phyloP scores from a whole-genome alignment of 352 stramenopile species.

The Pythium chondricola region DNA sequence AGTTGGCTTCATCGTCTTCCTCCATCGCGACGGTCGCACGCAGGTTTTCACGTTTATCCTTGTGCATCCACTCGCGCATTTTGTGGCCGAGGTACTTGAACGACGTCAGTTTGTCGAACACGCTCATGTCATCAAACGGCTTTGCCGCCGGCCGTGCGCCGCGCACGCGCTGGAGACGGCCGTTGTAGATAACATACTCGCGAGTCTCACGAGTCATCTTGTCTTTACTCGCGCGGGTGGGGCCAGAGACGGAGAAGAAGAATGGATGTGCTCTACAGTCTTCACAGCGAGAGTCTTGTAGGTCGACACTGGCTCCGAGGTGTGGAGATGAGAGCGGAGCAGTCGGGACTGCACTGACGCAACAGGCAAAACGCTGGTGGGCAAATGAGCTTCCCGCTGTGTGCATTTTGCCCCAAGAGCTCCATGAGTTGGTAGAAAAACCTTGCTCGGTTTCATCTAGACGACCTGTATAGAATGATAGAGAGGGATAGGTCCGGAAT shows the following conservation, averaged over 20 bases:
- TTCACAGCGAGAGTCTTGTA: neutral
- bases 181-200: conserved; percentile 26
- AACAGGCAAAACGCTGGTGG: too few species aligned
- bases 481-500: neutral
- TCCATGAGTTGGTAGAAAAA: neutral
- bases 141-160: conserved; percentile 4
- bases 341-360: conserved; percentile 6
- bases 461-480: neutral
- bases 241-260: neutral
- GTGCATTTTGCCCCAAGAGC: conserved; percentile 3
- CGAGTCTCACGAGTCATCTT: conserved; percentile 7
- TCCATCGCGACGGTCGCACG: conserved; percentile 54
- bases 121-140: conserved; percentile 29
- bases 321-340: neutral
- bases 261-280: neutral
- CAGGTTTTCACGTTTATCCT: conserved; percentile 39
- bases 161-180: conserved; percentile 18
- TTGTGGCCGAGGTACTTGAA: conserved; percentile 51
- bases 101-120: conserved; percentile 53
- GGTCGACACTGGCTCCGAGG: neutral
- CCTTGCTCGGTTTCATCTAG: neutral
- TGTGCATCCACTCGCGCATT: conserved; percentile 44
- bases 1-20: conserved; percentile 42
- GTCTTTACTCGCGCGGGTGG: neutral
- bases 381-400: conserved; percentile 16